phyloP scores from a whole-genome alignment of 2,329 filamentous ascomycete species.

The Xylariaceae sp. region DNA sequence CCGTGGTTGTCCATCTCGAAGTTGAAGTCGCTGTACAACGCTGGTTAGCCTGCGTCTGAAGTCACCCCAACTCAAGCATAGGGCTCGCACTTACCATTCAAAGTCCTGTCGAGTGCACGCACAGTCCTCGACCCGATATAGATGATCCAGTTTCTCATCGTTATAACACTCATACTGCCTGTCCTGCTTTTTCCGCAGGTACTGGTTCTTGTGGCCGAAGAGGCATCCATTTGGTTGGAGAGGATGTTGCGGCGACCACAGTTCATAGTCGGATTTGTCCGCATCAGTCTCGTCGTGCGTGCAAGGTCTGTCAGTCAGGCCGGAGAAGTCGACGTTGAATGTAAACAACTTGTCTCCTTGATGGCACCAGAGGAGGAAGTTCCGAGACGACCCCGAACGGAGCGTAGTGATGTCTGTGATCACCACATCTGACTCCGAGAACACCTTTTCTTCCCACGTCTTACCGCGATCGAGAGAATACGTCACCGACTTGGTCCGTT shows the following conservation, averaged over 20 bases:
- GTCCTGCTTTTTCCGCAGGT: slow-evolving; percentile 81
- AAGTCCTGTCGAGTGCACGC: slow-evolving; percentile 78
- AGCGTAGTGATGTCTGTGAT: slow-evolving; percentile 81
- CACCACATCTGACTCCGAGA: slow-evolving; percentile 61
- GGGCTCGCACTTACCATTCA: slow-evolving; percentile 64
- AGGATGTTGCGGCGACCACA: slow-evolving; percentile 86
- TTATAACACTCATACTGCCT: slow-evolving; percentile 82
- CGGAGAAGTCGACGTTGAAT: slow-evolving; percentile 83
- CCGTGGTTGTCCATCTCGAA: slow-evolving; percentile 73
- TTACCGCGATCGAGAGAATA: slow-evolving; percentile 78
- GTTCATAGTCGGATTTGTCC: slow-evolving; percentile 62
- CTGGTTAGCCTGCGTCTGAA: slow-evolving; percentile 17
- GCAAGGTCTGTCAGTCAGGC: slow-evolving; percentile 68
- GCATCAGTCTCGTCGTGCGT: slow-evolving; percentile 52
- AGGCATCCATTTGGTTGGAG: slow-evolving; percentile 71
- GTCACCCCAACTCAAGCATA: slow-evolving; percentile 9
- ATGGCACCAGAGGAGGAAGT: slow-evolving; percentile 85
- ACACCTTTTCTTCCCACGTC: slow-evolving; percentile 69
- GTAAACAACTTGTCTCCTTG: slow-evolving; percentile 55
- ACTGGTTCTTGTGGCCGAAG: slow-evolving; percentile 84
- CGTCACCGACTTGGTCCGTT: slow-evolving; percentile 58
- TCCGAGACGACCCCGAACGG: slow-evolving; percentile 79
- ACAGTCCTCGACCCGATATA: slow-evolving; percentile 73
- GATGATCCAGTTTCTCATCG: slow-evolving; percentile 58
- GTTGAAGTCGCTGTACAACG: slow-evolving; percentile 70